Percentiles rank a stretch among this genome's conserved stretches.
These are phyloP conservation scores for Noccaea caerulescens DNA, from an alignment of 345 rosid species.

Conservation along the genomic window DNA sequence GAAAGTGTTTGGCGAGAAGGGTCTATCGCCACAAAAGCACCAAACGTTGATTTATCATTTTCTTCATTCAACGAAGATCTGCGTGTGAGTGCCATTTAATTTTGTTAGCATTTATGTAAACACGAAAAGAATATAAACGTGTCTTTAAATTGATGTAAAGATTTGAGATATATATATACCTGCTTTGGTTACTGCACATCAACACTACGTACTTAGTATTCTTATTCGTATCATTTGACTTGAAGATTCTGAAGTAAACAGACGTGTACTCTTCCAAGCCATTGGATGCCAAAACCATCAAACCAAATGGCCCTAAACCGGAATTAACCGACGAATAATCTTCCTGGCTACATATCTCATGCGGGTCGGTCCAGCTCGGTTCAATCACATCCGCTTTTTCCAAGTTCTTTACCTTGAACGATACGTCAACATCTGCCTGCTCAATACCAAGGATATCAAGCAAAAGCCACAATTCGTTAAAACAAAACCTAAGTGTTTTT, in stretches of 20 bases:
- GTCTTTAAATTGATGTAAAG: neutral
- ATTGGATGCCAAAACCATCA: slow-evolving; percentile 62
- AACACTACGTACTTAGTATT: slow-evolving; percentile 55
- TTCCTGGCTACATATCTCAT: slow-evolving; percentile 53
- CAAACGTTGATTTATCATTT: slow-evolving; percentile 56
- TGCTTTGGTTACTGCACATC: slow-evolving; percentile 90
- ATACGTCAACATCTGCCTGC: slow-evolving; percentile 81
- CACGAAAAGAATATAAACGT: neutral
- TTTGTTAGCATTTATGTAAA: neutral
- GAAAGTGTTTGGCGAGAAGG: slow-evolving; percentile 51
- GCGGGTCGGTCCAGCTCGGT: slow-evolving; percentile 58
- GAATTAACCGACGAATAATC: slow-evolving; percentile 50
- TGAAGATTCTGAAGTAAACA: slow-evolving; percentile 70
- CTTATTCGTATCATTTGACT: slow-evolving; percentile 30
- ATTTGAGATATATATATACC: slow-evolving; percentile 18
- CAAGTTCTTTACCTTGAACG: slow-evolving; percentile 49
- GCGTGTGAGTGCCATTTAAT: neutral
- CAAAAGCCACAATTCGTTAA: neutral
- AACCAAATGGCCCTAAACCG: slow-evolving; percentile 73
- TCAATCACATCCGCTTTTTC: slow-evolving; percentile 55
- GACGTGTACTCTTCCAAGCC: slow-evolving; percentile 61
- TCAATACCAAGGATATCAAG: neutral
- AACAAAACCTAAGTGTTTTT: neutral
- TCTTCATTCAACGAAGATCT: slow-evolving; percentile 56
- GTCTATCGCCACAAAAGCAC: slow-evolving; percentile 59